A percentile compares a stretch with the other conserved stretches of the same genome.
Evolutionary conservation across 2,329 filamentous ascomycete genomes (phyloP).

Genomic region (Trichoderma simmonsii): DNA sequence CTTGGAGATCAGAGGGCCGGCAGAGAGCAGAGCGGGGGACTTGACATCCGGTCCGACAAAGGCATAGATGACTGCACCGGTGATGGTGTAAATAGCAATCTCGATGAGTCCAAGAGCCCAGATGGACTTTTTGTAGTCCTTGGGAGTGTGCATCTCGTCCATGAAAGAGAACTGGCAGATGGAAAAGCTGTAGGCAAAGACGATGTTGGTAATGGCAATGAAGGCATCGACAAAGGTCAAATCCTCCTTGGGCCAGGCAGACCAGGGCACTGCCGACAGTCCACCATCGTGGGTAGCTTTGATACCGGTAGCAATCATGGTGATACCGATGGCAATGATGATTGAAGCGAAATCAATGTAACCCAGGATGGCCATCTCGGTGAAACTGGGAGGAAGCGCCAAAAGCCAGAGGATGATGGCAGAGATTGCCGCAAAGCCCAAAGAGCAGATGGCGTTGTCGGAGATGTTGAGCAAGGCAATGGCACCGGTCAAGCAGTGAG

Average conservation of each 20-base stretch:
- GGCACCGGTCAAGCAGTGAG: slow-evolving; percentile 68
- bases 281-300: slow-evolving; percentile 33
- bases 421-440: slow-evolving; percentile 45
- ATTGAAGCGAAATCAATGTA: slow-evolving; percentile 62
- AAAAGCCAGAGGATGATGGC: slow-evolving; percentile 45
- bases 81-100: slow-evolving; percentile 63
- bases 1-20: slow-evolving; percentile 57
- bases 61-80: slow-evolving; percentile 65
- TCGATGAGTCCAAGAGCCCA: slow-evolving; percentile 60
- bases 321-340: slow-evolving; percentile 59
- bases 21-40: slow-evolving; percentile 66
- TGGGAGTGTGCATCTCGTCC: slow-evolving; percentile 51
- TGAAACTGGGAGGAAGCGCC: slow-evolving; percentile 47
- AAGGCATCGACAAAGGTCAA: slow-evolving; percentile 54
- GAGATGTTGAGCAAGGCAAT: slow-evolving; percentile 67
- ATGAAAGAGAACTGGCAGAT: slow-evolving; percentile 53
- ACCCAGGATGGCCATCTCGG: slow-evolving; percentile 48
- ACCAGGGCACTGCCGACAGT: slow-evolving; percentile 37
- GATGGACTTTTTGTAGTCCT: slow-evolving; percentile 53
- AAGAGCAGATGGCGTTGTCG: slow-evolving; percentile 47
- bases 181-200: slow-evolving; percentile 64
- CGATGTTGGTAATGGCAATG: slow-evolving; percentile 63
- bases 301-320: slow-evolving; percentile 63
- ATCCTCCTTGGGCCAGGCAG: slow-evolving; percentile 44
- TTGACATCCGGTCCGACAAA: slow-evolving; percentile 62